Percentiles rank a stretch among this genome's conserved stretches.
These are phyloP conservation scores for Oxyria digyna DNA, from an alignment of 148 eudicot genomes.

Conservation along the genomic window DNA sequence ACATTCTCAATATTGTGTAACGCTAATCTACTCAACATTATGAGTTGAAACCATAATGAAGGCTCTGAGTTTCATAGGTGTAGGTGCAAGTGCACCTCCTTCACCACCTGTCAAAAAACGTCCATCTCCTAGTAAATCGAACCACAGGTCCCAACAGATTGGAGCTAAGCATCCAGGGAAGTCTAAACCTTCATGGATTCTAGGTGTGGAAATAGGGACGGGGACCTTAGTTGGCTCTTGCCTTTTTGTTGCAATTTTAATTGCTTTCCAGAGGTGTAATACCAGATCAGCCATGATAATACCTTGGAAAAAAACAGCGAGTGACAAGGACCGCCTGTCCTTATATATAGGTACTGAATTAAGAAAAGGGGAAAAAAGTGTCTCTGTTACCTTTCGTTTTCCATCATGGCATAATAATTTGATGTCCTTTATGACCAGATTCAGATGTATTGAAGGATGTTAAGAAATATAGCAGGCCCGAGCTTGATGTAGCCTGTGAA, in stretches of 20 bases:
- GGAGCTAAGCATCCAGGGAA: slow-evolving; percentile 26
- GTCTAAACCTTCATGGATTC: slow-evolving; percentile 67
- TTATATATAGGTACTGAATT: slow-evolving; percentile 38
- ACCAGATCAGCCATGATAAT: slow-evolving; percentile 51
- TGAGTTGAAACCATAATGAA: not conserved
- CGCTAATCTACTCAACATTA: not conserved
- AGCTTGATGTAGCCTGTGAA: slow-evolving; percentile 95
- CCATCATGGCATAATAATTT: not conserved
- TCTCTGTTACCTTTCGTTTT: not conserved
- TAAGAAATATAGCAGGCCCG: slow-evolving; percentile 54
- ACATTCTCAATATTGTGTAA: not conserved
- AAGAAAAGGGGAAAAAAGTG: not conserved
- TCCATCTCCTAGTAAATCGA: slow-evolving; percentile 15
- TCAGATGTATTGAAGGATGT: slow-evolving; percentile 68
- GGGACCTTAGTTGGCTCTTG: slow-evolving; percentile 60
- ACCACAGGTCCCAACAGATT: slow-evolving; percentile 25
- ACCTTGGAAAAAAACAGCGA: slow-evolving; percentile 80
- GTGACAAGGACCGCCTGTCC: slow-evolving; percentile 49
- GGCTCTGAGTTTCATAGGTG: not conserved
- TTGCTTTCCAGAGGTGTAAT: slow-evolving; percentile 42
- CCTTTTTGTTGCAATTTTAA: slow-evolving; percentile 35
- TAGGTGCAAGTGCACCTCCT: not conserved
- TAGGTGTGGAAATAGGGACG: slow-evolving; percentile 67
- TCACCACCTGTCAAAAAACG: slow-evolving; percentile 32
- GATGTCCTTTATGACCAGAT: slow-evolving; percentile 29